Evolutionary conservation across 345 rosid species (phyloP).

Genomic region (Gossypium australe): DNA sequence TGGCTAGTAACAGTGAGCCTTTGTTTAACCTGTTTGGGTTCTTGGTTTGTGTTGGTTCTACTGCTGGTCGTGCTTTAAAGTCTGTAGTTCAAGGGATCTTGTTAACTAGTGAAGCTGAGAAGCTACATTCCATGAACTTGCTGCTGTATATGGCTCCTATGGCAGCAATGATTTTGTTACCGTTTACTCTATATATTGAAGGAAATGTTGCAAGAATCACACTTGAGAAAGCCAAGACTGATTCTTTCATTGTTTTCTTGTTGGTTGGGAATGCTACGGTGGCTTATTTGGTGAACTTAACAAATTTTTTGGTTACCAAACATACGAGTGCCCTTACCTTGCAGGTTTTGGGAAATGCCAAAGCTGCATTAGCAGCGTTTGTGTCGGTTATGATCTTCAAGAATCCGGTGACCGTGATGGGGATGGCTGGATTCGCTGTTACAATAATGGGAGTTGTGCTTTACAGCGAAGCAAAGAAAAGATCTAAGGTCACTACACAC

Average conservation of each 20-base stretch:
- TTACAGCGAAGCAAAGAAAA: conserved; percentile 97
- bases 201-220: conserved; percentile 79
- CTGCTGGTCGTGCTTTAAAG: conserved; percentile 94
- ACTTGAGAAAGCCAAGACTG: conserved; percentile 67
- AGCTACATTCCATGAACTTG: conserved; percentile 93
- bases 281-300: conserved; percentile 89
- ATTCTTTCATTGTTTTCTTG: conserved; percentile 63
- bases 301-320: conserved; percentile 95
- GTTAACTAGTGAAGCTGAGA: conserved; percentile 82
- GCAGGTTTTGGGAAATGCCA: conserved; percentile 98
- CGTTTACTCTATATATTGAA: conserved; percentile 82
- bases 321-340: conserved; percentile 95
- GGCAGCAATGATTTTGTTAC: conserved; percentile 84
- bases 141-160: conserved; percentile 92
- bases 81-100: conserved; percentile 89
- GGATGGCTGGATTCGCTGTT: conserved; percentile 80
- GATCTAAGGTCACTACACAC: conserved; percentile 67
- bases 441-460: conserved; percentile 96
- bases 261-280: conserved; percentile 88
- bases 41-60: conserved; percentile 83
- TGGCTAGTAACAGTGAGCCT: conserved; percentile 93
- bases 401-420: conserved; percentile 96
- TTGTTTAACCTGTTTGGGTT: conserved; percentile 87
- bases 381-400: conserved; percentile 87
- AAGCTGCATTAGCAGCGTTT: conserved; percentile 93